phyloP scores from a whole-genome alignment of 805 yeast genomes.

The Hanseniaspora jakobsenii region DNA sequence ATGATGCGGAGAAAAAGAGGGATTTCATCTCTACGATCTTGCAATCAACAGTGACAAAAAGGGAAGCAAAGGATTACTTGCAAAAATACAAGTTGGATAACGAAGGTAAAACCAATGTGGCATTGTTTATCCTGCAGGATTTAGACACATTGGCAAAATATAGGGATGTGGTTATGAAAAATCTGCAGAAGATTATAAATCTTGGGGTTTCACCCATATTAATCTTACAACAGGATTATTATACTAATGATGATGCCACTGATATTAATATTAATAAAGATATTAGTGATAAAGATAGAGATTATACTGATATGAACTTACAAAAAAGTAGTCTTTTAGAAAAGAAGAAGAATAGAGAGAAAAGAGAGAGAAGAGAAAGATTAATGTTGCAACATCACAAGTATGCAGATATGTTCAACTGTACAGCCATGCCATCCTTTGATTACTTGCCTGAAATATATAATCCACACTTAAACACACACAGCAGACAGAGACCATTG shows the following conservation, averaged over 20 bases:
- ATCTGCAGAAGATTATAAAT: constrained; percentile 22
- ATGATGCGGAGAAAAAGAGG: constrained; percentile 35
- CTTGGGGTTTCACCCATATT: constrained; percentile 65
- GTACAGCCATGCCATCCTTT: no score
- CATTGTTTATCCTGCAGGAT: constrained; percentile 25
- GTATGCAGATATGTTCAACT: no score
- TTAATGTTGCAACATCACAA: no score
- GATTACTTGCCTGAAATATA: no score
- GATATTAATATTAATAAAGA: no score
- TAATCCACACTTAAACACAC: no score
- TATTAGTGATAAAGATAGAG: no score
- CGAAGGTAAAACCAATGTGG: constrained; percentile 19
- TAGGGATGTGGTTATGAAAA: constrained; percentile 3
- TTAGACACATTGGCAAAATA: constrained; percentile 16
- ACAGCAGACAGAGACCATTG: no score
- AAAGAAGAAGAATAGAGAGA: no score
- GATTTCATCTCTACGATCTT: constrained; percentile 74
- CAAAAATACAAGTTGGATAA: constrained; percentile 46
- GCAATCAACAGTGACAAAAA: constrained; percentile 81
- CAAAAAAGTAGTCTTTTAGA: no score
- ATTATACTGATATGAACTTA: no score
- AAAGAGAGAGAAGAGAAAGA: no score
- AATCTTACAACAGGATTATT: constrained; percentile 33
- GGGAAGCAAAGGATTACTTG: constrained; percentile 78
- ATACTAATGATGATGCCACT: constrained; percentile 3